Conservation (phyloP, 2,329 filamentous ascomycete genomes). For the Macrophomina pseudophaseolina region DNA sequence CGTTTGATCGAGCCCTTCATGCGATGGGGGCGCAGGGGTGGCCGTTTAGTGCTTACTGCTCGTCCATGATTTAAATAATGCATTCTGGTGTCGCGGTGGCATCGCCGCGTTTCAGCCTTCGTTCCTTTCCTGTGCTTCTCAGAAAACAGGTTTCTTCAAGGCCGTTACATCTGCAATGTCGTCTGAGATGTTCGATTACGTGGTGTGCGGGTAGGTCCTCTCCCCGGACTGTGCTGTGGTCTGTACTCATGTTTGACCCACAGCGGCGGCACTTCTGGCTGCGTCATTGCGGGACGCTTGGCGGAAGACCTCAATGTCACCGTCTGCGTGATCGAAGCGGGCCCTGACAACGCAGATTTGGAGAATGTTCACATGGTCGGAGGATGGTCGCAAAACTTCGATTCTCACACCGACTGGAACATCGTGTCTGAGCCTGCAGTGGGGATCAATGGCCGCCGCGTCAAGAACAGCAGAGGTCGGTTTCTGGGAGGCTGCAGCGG, state of each 20-base stretch:
- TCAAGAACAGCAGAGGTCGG: conserved; percentile 56
- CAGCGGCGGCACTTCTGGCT: conserved; percentile 56
- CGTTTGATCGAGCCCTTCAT: background rate
- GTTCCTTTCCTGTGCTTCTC: background rate
- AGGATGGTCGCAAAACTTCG: conserved; percentile 55
- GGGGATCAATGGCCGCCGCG: conserved; percentile 49
- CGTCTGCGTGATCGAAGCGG: conserved; percentile 55
- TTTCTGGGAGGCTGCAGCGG: conserved; percentile 58
- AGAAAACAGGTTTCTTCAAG: background rate
- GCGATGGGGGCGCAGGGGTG: background rate
- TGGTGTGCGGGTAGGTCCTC: conserved; percentile 27
- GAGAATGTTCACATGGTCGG: conserved; percentile 60
- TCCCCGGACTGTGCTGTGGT: conserved; percentile 12
- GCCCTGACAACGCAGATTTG: conserved; percentile 50
- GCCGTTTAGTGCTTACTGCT: conserved; percentile 12
- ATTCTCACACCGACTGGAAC: conserved; percentile 59
- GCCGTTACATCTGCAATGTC: background rate
- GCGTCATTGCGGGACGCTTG: conserved; percentile 55
- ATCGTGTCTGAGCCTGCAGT: conserved; percentile 50
- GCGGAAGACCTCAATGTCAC: conserved; percentile 50
- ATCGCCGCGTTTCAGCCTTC: background rate
- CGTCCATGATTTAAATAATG: background rate
- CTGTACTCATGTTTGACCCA: conserved; percentile 8
- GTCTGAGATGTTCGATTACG: conserved; percentile 24
- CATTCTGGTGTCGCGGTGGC: background rate